phyloP scores from a whole-genome alignment of 768 basidiomycete species.

The Podaxis mareebaensis region DNA sequence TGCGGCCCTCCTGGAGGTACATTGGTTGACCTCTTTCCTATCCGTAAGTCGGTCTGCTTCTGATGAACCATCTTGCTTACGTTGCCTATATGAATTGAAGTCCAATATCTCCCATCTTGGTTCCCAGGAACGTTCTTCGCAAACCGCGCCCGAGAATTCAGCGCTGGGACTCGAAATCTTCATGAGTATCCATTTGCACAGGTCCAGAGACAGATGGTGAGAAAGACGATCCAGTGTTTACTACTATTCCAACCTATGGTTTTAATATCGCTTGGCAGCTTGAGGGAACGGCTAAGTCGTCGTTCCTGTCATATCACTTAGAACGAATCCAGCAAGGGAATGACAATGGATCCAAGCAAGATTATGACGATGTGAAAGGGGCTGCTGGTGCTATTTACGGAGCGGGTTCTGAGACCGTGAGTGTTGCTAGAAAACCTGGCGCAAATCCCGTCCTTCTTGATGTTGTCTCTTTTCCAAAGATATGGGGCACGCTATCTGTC shows the following conservation, averaged over 20 bases:
- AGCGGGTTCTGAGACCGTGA: slow-evolving; percentile 64
- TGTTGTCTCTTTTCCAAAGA: slow-evolving; percentile 33
- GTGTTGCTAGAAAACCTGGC: neutral
- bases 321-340: neutral
- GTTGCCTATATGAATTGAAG: slow-evolving; percentile 1
- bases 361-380: slow-evolving; percentile 48
- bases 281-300: neutral
- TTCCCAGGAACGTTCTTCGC: slow-evolving; percentile 26
- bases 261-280: neutral
- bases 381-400: slow-evolving; percentile 79
- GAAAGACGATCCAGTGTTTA: neutral
- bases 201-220: slow-evolving; percentile 19
- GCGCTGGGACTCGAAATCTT: slow-evolving; percentile 8
- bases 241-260: neutral
- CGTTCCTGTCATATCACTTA: neutral
- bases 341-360: neutral
- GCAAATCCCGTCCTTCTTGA: neutral
- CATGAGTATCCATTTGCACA: slow-evolving; percentile 22
- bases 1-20: slow-evolving; percentile 11
- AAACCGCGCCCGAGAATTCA: slow-evolving; percentile 16
- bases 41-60: neutral
- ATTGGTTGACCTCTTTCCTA: slow-evolving; percentile 9
- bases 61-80: neutral
- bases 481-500: slow-evolving; percentile 51
- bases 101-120: slow-evolving; percentile 27